Evolutionary conservation across 2,329 filamentous ascomycete genomes (phyloP), one percentile per base, ranked within the genome.

Genomic region (Fonsecaea pedrosoi): DNA sequence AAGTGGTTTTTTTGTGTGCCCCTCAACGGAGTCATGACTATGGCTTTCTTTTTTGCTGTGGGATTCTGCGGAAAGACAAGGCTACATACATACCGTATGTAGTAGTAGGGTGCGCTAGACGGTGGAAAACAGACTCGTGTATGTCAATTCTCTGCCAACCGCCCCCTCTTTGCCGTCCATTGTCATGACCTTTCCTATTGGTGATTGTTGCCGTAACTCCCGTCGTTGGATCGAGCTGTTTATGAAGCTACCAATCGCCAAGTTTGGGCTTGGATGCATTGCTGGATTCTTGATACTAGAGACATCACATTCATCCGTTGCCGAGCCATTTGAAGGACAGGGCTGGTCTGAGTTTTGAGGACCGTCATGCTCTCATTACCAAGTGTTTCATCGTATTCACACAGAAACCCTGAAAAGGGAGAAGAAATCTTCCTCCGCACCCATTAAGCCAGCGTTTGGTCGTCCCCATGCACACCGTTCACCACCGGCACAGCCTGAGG

Each of bases 401-500:
- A 50, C 9, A 13, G 21, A 50, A 13, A 10, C 45, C 18, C 53
- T 13, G 4, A 55, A 34, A 34, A 18, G 42, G 18, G 15, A 59
- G 6, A 21, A 32, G 18, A 55, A 54, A 32, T 37, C 35, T 18
- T 21, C 54, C 30, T 7, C 25, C 21, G 42, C 40, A 18, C 18
- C 21, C 21, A 59, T 64, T 56, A 70, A 42, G 68, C 68, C 60
- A 70, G 48, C 42, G 68, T 61, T 59, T 71, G 69, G 40, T 73
- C 72, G 40, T 70, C 72, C 2, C 72, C 72, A 58, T 72, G 67
- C 35, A 72, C 69, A 30, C 72, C 70, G 58, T 72, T 73, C 83
- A 79, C 86, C 56, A 90, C 88, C 10, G 93, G 90, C 50, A 97
- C 93, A 7, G 92, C 93, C 73, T 90, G 94, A 0, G 93, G 91